phyloP scores from a whole-genome alignment of 2,329 filamentous ascomycete genomes.

The Fusarium acutatum region DNA sequence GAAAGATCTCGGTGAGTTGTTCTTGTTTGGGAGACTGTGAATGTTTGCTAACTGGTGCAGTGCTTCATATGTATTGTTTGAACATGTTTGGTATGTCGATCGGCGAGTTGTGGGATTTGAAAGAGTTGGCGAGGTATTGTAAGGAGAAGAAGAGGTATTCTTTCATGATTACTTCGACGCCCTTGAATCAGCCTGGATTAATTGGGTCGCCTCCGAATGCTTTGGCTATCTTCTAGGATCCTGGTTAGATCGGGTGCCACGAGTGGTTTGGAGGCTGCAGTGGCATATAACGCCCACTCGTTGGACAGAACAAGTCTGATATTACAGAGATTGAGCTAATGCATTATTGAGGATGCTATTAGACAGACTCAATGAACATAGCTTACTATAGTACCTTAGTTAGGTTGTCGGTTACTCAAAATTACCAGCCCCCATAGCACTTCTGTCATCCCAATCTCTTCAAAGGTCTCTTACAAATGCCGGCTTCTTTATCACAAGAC shows the following conservation, averaged over 20 bases:
- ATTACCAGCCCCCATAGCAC: fast-evolving
- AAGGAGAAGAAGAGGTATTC: slow-evolving; percentile 61
- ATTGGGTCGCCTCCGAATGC: slow-evolving; percentile 36
- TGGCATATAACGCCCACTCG: neutral
- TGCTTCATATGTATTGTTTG: slow-evolving; percentile 59
- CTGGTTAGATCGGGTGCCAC: too few relatives aligned
- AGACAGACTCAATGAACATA: fast-evolving
- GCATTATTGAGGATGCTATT: fast-evolving
- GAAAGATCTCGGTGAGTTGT: slow-evolving; percentile 48
- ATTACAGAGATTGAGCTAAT: neutral
- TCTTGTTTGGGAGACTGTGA: fast-evolving
- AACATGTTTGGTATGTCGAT: slow-evolving; percentile 62
- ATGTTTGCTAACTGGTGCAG: slow-evolving; percentile 33
- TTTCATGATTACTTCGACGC: slow-evolving; percentile 69
- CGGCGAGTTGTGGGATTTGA: slow-evolving; percentile 65
- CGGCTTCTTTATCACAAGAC: neutral
- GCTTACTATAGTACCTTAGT: fast-evolving
- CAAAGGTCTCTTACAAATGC: neutral
- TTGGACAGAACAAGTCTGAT: neutral
- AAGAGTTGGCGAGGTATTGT: slow-evolving; percentile 61
- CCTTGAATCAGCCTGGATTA: slow-evolving; percentile 51
- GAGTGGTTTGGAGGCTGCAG: neutral
- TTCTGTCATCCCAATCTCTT: too few relatives aligned
- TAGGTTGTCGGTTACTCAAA: neutral
- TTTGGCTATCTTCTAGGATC: slow-evolving; percentile 32